Percentiles rank a stretch among this genome's conserved stretches.
Conservation (phyloP, 2,329 filamentous ascomycete genomes). For the Aspergillus persii region DNA sequence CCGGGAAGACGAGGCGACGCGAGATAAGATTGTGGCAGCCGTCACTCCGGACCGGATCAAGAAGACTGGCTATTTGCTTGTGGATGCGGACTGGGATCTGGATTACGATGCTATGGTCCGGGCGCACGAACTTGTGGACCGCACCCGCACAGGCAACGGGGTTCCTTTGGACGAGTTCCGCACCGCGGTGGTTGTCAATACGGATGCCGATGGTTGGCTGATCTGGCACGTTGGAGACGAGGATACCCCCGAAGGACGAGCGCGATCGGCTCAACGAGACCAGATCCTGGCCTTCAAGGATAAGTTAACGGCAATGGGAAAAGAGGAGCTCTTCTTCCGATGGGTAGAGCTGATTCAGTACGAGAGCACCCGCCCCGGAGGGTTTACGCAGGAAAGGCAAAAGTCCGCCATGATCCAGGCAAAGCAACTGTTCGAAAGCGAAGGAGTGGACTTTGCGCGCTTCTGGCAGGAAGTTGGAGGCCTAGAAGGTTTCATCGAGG, state of each 20-base stretch:
- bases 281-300: slow-evolving; percentile 82
- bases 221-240: slow-evolving; percentile 60
- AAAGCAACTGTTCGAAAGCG: slow-evolving; percentile 68
- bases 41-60: slow-evolving; percentile 65
- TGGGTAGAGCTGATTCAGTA: slow-evolving; percentile 93
- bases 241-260: slow-evolving; percentile 44
- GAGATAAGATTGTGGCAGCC: slow-evolving; percentile 62
- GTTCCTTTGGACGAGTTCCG: slow-evolving; percentile 65
- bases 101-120: slow-evolving; percentile 79
- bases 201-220: slow-evolving; percentile 68
- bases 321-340: slow-evolving; percentile 84
- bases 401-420: slow-evolving; percentile 70
- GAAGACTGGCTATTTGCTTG: slow-evolving; percentile 85
- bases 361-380: slow-evolving; percentile 74
- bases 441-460: slow-evolving; percentile 77
- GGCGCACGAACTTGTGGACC: slow-evolving; percentile 67
- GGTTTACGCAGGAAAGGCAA: slow-evolving; percentile 74
- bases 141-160: slow-evolving; percentile 25
- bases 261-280: slow-evolving; percentile 44
- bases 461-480: slow-evolving; percentile 72
- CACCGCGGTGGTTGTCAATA: slow-evolving; percentile 67
- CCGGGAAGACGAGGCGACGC: slow-evolving; percentile 54
- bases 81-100: slow-evolving; percentile 82
- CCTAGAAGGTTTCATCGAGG: slow-evolving; percentile 54
- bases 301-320: slow-evolving; percentile 69